A percentile compares a stretch with the other conserved stretches of the same genome.
Conservation (phyloP, 1,284 basidiomycete genomes). For the Wolfiporia cocos region DNA sequence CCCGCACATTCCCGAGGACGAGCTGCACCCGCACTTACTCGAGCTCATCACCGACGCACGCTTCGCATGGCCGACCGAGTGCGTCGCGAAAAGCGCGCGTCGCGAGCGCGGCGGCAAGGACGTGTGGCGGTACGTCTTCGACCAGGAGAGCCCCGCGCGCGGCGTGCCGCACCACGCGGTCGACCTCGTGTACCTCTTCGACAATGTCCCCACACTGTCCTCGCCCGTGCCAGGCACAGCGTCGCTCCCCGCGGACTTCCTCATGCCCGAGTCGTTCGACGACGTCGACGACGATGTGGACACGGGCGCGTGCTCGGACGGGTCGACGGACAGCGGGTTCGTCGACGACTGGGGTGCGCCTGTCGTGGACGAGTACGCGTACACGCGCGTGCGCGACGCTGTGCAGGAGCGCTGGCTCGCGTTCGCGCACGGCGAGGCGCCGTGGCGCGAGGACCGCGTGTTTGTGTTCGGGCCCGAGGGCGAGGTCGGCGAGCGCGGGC, state of each 20-base stretch:
- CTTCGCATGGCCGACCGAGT: conserved; percentile 69
- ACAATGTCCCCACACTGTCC: conserved; percentile 46
- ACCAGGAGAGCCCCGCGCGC: conserved; percentile 64
- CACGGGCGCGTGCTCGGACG: conserved; percentile 14
- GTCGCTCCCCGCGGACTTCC: conserved; percentile 2
- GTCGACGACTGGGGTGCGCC: conserved; percentile 37
- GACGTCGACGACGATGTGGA: conserved; percentile 15
- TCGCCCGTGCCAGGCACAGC: conserved; percentile 7
- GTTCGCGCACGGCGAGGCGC: conserved; percentile 66
- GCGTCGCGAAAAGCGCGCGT: conserved; percentile 38
- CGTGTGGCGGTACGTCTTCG: conserved; percentile 74
- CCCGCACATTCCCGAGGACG: conserved; percentile 47
- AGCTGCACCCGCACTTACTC: conserved; percentile 57
- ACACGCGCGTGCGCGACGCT: conserved; percentile 55
- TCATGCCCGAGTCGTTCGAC: conserved; percentile 4
- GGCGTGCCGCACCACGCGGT: conserved; percentile 60
- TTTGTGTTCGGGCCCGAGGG: conserved; percentile 74
- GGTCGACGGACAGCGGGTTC: conserved; percentile 9
- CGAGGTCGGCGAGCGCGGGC: conserved; percentile 56
- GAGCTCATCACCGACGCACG: conserved; percentile 69
- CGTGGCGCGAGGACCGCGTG: conserved; percentile 62
- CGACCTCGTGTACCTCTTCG: conserved; percentile 71
- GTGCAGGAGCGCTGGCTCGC: conserved; percentile 67
- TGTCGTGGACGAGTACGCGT: conserved; percentile 58
- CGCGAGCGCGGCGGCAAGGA: conserved; percentile 42